A percentile compares a stretch with the other conserved stretches of the same genome.
Evolutionary conservation across 2,329 filamentous ascomycete genomes (phyloP).

Genomic region (Fusarium brachygibbosum): DNA sequence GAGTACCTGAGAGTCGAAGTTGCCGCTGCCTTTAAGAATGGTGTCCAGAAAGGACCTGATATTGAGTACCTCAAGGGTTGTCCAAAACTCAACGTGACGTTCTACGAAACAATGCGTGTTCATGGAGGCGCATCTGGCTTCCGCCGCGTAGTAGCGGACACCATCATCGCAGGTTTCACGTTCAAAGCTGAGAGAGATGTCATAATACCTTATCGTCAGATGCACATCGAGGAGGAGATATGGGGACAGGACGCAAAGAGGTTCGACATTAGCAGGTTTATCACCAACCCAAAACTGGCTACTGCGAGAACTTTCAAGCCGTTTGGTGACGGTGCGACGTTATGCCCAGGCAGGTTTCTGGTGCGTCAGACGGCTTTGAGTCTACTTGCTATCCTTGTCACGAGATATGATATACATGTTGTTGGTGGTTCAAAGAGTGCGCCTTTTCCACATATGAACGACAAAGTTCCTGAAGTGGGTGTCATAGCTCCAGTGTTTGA

Average conservation of each 20-base stretch:
- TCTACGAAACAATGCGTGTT: background rate
- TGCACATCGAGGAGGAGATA: background rate
- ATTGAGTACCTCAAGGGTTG: background rate
- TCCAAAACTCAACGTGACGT: background rate
- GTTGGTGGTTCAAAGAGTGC: background rate
- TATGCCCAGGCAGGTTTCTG: background rate
- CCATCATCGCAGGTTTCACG: background rate
- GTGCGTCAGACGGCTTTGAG: background rate
- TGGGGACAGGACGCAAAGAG: background rate
- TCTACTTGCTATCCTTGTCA: constrained; percentile 7
- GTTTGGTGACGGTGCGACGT: background rate
- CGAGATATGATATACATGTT: background rate
- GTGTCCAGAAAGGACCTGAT: background rate
- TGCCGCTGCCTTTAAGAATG: background rate
- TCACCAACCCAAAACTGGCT: background rate
- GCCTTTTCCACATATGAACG: background rate
- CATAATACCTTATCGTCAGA: background rate
- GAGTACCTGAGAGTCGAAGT: background rate
- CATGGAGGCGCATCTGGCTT: background rate
- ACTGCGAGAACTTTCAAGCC: background rate
- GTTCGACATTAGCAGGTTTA: background rate
- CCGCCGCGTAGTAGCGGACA: background rate
- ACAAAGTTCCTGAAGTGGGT: background rate
- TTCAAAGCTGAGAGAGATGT: constrained; percentile 4
- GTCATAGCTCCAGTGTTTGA: background rate